A percentile compares a stretch with the other conserved stretches of the same genome.
Evolutionary conservation across 2,329 filamentous ascomycete species (phyloP).

Genomic region (Arthrinium phaeospermum): DNA sequence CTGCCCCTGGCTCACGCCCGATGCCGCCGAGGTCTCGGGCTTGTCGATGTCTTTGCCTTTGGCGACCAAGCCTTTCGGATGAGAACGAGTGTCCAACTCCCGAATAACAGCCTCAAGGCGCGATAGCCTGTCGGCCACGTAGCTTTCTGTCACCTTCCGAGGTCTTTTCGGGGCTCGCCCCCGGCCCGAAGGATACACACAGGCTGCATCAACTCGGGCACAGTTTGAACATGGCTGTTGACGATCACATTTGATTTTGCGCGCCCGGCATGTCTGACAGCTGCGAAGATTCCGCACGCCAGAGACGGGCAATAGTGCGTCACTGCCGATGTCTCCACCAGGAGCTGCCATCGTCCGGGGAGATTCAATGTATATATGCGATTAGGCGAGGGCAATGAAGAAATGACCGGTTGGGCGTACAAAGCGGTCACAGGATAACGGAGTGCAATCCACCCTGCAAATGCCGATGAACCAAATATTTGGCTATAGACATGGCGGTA

Average conservation of each 20-base stretch:
- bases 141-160: background rate
- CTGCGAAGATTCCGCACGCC: constrained; percentile 1
- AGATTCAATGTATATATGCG: background rate
- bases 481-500: background rate
- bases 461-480: background rate
- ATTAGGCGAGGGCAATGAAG: background rate
- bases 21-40: background rate
- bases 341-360: background rate
- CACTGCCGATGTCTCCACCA: background rate
- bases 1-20: background rate
- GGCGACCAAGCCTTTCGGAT: background rate
- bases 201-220: background rate
- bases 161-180: constrained; percentile 5
- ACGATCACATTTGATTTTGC: constrained; percentile 17
- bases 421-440: no score
- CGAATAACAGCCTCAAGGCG: constrained; percentile 14
- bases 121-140: constrained; percentile 14
- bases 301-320: background rate
- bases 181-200: constrained; percentile 4
- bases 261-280: constrained; percentile 7
- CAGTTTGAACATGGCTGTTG: constrained; percentile 10
- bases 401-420: background rate
- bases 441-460: no score
- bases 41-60: no score
- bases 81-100: background rate